phyloP scores from a whole-genome alignment of 2,329 filamentous ascomycete genomes.

The Ceratocystis ficicola region DNA sequence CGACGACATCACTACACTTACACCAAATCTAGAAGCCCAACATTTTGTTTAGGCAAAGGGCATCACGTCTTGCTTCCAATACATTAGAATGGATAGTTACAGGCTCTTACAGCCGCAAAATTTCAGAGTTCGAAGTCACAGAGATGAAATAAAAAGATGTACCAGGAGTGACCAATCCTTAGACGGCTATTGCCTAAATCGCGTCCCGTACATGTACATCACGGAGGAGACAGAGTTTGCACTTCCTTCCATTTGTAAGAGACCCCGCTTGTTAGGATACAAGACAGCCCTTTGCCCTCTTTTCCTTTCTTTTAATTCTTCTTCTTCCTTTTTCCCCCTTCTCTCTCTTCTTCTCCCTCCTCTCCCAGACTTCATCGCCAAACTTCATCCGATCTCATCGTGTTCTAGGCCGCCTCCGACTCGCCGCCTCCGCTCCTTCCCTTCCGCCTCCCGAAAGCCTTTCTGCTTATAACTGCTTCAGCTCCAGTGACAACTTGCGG shows the following conservation, averaged over 20 bases:
- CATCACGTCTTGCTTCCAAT: not conserved
- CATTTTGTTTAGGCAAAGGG: not conserved
- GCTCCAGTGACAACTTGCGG: not conserved
- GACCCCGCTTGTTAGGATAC: not conserved
- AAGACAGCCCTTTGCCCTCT: not conserved
- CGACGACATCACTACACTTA: slow-evolving; percentile 9
- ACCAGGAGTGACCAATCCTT: not conserved
- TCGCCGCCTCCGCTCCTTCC: not conserved
- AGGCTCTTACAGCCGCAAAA: not conserved
- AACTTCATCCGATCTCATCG: slow-evolving; percentile 9
- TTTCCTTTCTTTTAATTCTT: not conserved
- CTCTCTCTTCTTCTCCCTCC: not conserved
- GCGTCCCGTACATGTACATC: not conserved
- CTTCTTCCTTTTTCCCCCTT: not conserved
- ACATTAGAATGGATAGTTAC: not conserved
- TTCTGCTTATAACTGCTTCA: not conserved
- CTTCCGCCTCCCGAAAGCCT: not conserved
- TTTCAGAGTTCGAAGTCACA: too few relatives aligned
- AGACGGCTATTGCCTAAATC: not conserved
- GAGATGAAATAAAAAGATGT: too few relatives aligned
- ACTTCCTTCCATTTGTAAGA: slow-evolving; percentile 1
- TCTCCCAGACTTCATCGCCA: not conserved
- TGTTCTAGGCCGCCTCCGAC: not conserved
- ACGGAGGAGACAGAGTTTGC: not conserved
- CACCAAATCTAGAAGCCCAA: not conserved